phyloP scores from a whole-genome alignment of 257 asterid species.

The Nyctanthes arbortristis region DNA sequence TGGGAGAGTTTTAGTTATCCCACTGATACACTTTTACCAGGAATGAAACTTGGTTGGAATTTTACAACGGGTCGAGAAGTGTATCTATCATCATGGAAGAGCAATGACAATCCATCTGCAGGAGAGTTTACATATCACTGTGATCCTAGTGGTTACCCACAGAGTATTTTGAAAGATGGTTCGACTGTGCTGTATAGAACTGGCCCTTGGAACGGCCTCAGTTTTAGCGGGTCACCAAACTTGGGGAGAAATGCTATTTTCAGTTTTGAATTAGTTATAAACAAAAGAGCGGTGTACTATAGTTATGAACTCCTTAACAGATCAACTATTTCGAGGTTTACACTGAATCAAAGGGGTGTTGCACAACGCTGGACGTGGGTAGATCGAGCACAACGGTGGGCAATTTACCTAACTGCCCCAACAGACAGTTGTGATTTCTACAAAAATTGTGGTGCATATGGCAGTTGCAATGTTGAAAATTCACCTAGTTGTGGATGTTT shows the following conservation, averaged over 20 bases:
- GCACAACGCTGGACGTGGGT: conserved; percentile 27
- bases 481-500: conserved; percentile 35
- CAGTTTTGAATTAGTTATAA: conserved; percentile 7
- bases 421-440: conserved; percentile 33
- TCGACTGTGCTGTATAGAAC: conserved; percentile 5
- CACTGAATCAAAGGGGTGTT: conserved; percentile 5
- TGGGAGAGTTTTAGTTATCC: conserved; percentile 39
- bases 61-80: conserved; percentile 22
- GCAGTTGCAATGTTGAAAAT: conserved; percentile 21
- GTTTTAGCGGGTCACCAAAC: conserved; percentile 35
- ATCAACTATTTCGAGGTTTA: conserved; percentile 25
- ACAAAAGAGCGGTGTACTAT: conserved; percentile 29
- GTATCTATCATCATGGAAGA: conserved; percentile 36
- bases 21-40: conserved; percentile 24
- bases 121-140: conserved; percentile 31
- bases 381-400: conserved; percentile 25
- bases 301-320: conserved; percentile 21
- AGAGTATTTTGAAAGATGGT: conserved; percentile 12
- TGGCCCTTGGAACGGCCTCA: conserved; percentile 60
- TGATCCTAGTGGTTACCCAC: conserved; percentile 41
- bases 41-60: conserved; percentile 33
- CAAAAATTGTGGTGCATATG: conserved; percentile 32
- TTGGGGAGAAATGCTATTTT: background rate
- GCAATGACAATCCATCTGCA: conserved; percentile 37
- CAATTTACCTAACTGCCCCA: conserved; percentile 8